These are phyloP conservation scores for Theobroma grandiflorum DNA, from an alignment of 441 rosid species.

Conservation along the genomic window DNA sequence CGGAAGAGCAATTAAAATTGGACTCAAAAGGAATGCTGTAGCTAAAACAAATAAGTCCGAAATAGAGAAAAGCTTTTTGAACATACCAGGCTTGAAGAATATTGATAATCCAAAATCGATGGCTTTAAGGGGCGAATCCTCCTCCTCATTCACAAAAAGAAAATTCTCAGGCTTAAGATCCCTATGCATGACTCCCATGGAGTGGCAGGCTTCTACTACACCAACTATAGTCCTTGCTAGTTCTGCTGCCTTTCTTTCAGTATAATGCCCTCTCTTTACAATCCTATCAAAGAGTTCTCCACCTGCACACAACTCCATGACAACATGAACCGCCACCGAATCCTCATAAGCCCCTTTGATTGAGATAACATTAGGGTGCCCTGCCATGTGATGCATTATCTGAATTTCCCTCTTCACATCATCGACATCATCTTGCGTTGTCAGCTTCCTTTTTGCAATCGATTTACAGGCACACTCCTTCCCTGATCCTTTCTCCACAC, in stretches of 20 bases:
- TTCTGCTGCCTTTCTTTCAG: conserved; percentile 65
- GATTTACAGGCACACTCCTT: conserved; percentile 56
- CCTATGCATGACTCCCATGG: conserved; percentile 71
- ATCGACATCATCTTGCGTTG: conserved; percentile 40
- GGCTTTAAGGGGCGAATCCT: conserved; percentile 71
- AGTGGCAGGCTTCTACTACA: conserved; percentile 68
- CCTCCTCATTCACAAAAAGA: conserved; percentile 55
- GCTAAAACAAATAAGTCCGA: background rate
- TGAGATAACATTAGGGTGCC: conserved; percentile 42
- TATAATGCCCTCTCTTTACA: conserved; percentile 62
- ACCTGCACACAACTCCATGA: conserved; percentile 55
- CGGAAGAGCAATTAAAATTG: background rate
- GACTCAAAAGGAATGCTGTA: background rate
- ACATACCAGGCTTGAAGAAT: conserved; percentile 70
- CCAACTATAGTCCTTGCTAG: conserved; percentile 58
- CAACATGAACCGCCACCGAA: conserved; percentile 47
- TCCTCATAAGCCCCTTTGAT: conserved; percentile 56
- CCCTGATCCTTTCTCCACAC: conserved; percentile 45
- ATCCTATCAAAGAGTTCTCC: conserved; percentile 65
- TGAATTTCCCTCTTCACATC: conserved; percentile 58
- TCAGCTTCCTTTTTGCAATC: conserved; percentile 52
- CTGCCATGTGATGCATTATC: conserved; percentile 54
- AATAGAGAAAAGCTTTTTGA: background rate
- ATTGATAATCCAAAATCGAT: conserved; percentile 73
- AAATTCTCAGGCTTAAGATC: conserved; percentile 81